phyloP scores from a whole-genome alignment of 495 filamentous ascomycete species.

The Daldinia bambusicola region DNA sequence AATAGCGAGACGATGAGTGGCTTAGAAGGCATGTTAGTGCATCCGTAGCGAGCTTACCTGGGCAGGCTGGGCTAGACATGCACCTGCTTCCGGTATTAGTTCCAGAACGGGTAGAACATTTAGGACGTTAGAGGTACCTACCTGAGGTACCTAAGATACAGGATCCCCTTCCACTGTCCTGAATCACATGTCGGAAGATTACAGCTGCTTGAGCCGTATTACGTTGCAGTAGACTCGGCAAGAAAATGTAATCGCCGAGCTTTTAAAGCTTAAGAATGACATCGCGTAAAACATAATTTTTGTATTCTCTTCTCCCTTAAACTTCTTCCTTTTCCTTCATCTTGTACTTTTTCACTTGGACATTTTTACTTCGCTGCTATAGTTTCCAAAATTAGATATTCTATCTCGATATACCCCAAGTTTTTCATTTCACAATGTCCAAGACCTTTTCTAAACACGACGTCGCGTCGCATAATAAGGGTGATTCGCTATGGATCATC shows the following conservation, averaged over 20 bases:
- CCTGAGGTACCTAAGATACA: too few relatives aligned
- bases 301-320: background rate
- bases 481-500: conserved; percentile 85
- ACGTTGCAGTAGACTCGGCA: conserved; percentile 31
- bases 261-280: conserved; percentile 25
- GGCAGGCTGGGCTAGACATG: conserved; percentile 7
- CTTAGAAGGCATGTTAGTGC: conserved; percentile 15
- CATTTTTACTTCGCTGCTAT: conserved; percentile 5
- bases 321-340: conserved; percentile 4
- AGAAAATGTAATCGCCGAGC: conserved; percentile 34
- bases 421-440: conserved; percentile 70
- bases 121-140: too few relatives aligned
- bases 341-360: background rate
- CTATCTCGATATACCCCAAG: conserved; percentile 5
- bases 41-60: conserved; percentile 14
- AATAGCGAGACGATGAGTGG: conserved; percentile 38
- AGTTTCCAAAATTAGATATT: conserved; percentile 3
- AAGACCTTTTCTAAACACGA: conserved; percentile 85
- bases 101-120: conserved; percentile 19
- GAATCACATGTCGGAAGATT: conserved; percentile 40
- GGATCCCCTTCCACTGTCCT: background rate
- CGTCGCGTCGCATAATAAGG: conserved; percentile 89
- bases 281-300: conserved; percentile 5
- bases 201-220: conserved; percentile 15
- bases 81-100: conserved; percentile 28